Conservation (phyloP, 176 grass and related monocot species). For the Paspalum vaginatum region DNA sequence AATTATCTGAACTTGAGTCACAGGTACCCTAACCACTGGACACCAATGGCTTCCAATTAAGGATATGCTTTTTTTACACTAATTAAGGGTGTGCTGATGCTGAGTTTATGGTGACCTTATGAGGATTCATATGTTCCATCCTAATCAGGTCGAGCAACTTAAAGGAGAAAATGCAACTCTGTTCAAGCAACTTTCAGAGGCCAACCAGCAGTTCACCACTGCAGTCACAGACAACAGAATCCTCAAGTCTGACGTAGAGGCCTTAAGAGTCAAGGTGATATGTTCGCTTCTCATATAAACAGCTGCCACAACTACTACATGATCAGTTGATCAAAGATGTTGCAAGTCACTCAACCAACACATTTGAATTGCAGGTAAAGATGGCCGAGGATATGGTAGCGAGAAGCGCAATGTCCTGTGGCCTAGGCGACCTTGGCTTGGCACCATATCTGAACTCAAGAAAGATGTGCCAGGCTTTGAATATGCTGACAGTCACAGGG, state of each 20-base stretch:
- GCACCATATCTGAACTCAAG: constrained; percentile 64
- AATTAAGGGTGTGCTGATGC: background rate
- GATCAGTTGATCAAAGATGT: background rate
- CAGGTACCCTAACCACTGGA: constrained; percentile 49
- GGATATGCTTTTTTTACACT: too few relatives aligned
- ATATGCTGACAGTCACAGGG: constrained; percentile 46
- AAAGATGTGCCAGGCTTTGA: constrained; percentile 54
- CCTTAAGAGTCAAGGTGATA: constrained; percentile 75
- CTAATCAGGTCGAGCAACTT: constrained; percentile 73
- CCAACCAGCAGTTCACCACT: constrained; percentile 75
- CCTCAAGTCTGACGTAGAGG: constrained; percentile 87
- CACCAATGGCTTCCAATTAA: background rate
- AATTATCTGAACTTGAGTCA: constrained; percentile 66
- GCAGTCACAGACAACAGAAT: constrained; percentile 72
- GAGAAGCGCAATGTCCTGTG: constrained; percentile 61
- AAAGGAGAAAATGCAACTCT: constrained; percentile 66
- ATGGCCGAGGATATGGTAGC: constrained; percentile 87
- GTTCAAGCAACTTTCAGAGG: constrained; percentile 65
- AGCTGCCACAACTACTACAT: background rate
- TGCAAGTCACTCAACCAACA: background rate
- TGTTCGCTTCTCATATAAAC: background rate
- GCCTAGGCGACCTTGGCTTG: constrained; percentile 58
- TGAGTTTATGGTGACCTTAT: constrained; percentile 14
- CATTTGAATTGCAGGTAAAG: constrained; percentile 62
- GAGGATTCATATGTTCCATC: background rate